Percentiles rank a stretch among this genome's conserved stretches.
Evolutionary conservation across 805 yeast species (phyloP).

Genomic region (Candida hungchunana): DNA sequence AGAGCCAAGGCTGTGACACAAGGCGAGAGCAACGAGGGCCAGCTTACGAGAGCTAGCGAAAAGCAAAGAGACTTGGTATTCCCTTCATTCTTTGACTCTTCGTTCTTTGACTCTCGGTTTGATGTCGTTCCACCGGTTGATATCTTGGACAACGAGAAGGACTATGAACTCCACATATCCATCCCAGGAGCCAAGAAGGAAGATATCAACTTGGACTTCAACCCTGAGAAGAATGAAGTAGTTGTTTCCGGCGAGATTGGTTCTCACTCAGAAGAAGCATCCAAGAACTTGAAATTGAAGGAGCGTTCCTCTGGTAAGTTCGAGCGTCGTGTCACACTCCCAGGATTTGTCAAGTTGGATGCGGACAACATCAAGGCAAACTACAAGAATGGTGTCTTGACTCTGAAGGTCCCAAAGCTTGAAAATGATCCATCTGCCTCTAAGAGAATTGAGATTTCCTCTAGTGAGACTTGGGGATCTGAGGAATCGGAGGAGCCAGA

Average conservation of each 20-base stretch:
- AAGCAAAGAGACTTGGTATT: conserved; percentile 8
- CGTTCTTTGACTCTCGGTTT: conserved; percentile 21
- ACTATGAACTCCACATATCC: conserved; percentile 39
- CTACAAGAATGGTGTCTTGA: conserved; percentile 42
- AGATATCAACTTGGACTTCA: conserved; percentile 41
- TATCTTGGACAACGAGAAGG: conserved; percentile 38
- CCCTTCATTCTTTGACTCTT: conserved; percentile 27
- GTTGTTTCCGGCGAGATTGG: conserved; percentile 42
- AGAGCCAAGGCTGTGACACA: conserved; percentile 10
- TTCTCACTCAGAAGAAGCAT: conserved; percentile 21
- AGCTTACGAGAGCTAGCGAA: not conserved
- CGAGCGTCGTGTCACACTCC: conserved; percentile 39
- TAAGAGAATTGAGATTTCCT: conserved; percentile 28
- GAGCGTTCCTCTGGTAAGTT: conserved; percentile 38
- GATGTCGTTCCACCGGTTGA: conserved; percentile 41
- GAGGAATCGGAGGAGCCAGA: not conserved
- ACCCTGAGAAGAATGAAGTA: conserved; percentile 40
- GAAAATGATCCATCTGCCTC: conserved; percentile 22
- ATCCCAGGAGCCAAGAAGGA: conserved; percentile 47
- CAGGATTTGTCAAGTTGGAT: conserved; percentile 34
- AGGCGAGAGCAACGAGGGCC: conserved; percentile 1
- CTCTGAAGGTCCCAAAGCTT: conserved; percentile 39
- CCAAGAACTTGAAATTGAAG: conserved; percentile 27
- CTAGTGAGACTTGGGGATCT: conserved; percentile 24
- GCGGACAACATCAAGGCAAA: conserved; percentile 42